Evolutionary conservation across 148 eudicot species (phyloP).

Genomic region (Tetragonia tetragonoides): DNA sequence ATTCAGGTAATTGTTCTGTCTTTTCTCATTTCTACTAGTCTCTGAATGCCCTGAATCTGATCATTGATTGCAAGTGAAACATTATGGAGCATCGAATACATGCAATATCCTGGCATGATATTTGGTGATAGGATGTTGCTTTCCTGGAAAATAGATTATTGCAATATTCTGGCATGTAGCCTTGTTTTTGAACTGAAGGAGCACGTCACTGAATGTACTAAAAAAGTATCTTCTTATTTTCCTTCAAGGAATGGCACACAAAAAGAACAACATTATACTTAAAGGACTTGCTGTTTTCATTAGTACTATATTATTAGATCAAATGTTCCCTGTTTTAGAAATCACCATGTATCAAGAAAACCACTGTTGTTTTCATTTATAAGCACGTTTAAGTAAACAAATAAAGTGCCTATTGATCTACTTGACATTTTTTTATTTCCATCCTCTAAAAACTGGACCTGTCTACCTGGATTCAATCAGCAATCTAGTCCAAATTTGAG

Average conservation of each 20-base stretch:
- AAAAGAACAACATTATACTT: background rate
- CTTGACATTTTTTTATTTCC: too few relatives aligned
- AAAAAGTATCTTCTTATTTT: background rate
- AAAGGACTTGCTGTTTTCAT: background rate
- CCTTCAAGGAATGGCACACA: background rate
- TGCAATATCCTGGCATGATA: background rate
- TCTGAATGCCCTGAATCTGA: background rate
- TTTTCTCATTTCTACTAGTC: background rate
- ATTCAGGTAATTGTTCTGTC: slow-evolving; percentile 60
- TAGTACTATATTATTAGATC: background rate
- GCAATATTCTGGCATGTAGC: background rate
- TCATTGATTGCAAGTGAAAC: background rate
- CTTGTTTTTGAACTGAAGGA: background rate
- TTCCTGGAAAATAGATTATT: too few relatives aligned
- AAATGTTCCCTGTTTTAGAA: background rate
- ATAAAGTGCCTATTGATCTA: too few relatives aligned
- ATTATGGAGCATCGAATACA: too few relatives aligned
- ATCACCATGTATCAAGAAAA: background rate
- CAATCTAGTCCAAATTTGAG: too few relatives aligned
- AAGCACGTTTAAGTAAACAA: too few relatives aligned
- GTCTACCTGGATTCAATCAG: too few relatives aligned
- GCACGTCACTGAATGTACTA: background rate
- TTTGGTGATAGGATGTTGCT: background rate
- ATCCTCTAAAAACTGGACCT: too few relatives aligned
- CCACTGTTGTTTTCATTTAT: background rate